Conservation (phyloP, 805 yeast species). For the Candida krabiensis region DNA sequence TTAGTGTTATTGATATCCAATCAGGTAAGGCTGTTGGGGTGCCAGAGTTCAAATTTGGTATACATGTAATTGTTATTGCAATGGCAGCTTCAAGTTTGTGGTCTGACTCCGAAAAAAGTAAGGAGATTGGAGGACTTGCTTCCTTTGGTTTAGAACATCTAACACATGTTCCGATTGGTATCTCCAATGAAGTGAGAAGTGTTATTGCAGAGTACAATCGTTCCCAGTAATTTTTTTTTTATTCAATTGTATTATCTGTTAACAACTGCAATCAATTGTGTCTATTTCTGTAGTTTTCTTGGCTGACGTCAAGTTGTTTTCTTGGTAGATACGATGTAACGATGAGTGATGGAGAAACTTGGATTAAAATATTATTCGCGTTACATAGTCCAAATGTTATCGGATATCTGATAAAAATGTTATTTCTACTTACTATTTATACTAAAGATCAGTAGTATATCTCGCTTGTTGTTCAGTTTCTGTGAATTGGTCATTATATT, state of each 20-base stretch:
- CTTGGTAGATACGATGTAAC: too few relatives aligned
- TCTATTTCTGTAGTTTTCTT: too few relatives aligned
- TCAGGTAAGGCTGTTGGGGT: slow-evolving; percentile 30
- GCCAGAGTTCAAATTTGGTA: slow-evolving; percentile 28
- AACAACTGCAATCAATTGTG: too few relatives aligned
- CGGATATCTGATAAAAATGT: too few relatives aligned
- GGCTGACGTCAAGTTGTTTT: too few relatives aligned
- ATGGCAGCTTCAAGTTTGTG: slow-evolving; percentile 33
- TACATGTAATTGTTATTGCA: slow-evolving; percentile 22
- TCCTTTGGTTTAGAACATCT: slow-evolving; percentile 28
- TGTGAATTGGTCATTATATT: too few relatives aligned
- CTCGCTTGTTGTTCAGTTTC: too few relatives aligned
- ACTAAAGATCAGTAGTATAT: too few relatives aligned
- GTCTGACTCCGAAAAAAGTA: slow-evolving; percentile 30
- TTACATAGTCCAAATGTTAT: too few relatives aligned
- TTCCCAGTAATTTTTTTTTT: neutral
- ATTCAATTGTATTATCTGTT: neutral
- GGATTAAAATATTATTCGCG: too few relatives aligned
- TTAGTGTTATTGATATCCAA: slow-evolving; percentile 24
- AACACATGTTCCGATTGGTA: slow-evolving; percentile 34
- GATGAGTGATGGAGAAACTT: too few relatives aligned
- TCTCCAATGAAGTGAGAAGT: slow-evolving; percentile 29
- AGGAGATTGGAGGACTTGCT: slow-evolving; percentile 35
- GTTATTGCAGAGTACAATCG: slow-evolving; percentile 36
- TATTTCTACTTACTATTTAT: too few relatives aligned